Conservation (phyloP, 257 asterid genomes). For the Primulina eburnea region DNA sequence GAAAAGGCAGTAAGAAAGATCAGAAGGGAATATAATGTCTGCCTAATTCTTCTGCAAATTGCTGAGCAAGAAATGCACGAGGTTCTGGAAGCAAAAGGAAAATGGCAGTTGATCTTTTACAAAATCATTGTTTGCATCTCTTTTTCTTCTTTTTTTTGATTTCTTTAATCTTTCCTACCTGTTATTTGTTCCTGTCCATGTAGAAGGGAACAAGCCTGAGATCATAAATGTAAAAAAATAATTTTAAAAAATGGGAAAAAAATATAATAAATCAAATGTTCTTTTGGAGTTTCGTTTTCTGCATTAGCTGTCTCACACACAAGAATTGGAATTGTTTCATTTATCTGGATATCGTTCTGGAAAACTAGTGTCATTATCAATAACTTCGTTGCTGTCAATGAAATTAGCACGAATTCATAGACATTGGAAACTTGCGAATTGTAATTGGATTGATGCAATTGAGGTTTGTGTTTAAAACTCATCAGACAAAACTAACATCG, state of each 20-base stretch:
- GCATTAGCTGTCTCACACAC: not conserved
- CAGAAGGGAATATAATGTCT: slow-evolving; percentile 26
- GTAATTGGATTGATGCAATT: too few species aligned
- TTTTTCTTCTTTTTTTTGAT: slow-evolving; percentile 21
- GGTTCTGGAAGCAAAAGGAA: slow-evolving; percentile 31
- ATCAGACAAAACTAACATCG: too few species aligned
- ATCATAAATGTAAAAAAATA: slow-evolving; percentile 46
- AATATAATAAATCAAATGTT: not conserved
- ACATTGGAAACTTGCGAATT: too few species aligned
- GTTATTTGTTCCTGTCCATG: slow-evolving; percentile 58
- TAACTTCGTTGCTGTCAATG: not conserved
- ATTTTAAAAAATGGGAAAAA: slow-evolving; percentile 4
- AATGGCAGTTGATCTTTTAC: slow-evolving; percentile 38
- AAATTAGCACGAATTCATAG: not conserved
- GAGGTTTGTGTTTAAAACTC: not conserved
- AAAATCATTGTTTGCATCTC: slow-evolving; percentile 44
- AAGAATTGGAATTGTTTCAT: not conserved
- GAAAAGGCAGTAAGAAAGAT: slow-evolving; percentile 46
- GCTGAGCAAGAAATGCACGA: slow-evolving; percentile 30
- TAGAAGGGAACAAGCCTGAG: slow-evolving; percentile 63
- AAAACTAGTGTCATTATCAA: not conserved
- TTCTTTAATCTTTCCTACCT: slow-evolving; percentile 41
- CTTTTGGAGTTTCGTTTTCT: not conserved
- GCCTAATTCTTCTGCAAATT: slow-evolving; percentile 31
- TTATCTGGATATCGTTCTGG: not conserved